Percentiles rank a stretch among this genome's conserved stretches.
Conservation (phyloP, 225 moss, liverwort and hornwort species). For the Climacium dendroides region DNA sequence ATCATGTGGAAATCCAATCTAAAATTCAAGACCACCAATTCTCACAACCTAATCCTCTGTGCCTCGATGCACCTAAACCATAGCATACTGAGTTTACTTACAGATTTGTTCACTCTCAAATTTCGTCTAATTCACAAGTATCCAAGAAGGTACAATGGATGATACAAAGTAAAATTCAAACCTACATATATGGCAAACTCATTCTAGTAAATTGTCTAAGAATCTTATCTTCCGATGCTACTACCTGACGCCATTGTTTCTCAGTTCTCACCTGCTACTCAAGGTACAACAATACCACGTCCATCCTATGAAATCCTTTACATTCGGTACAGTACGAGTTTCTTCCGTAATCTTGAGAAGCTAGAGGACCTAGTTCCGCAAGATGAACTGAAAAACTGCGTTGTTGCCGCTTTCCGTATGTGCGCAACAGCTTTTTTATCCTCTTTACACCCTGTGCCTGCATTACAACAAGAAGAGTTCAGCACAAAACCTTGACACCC, state of each 20-base stretch:
- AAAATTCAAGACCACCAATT: neutral
- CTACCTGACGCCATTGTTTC: too few relatives aligned
- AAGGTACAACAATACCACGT: neutral
- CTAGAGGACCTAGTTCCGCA: neutral
- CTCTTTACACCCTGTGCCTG: neutral
- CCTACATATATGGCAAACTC: neutral
- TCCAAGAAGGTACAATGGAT: neutral
- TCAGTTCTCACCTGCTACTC: neutral
- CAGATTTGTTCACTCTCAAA: neutral
- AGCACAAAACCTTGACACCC: neutral
- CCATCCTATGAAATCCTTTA: neutral
- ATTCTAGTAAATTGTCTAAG: neutral
- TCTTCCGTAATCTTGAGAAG: conserved; percentile 9
- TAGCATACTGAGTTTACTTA: neutral
- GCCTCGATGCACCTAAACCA: too few relatives aligned
- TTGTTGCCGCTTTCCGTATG: conserved; percentile 14
- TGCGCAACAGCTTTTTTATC: conserved; percentile 11
- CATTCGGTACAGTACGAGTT: conserved; percentile 2
- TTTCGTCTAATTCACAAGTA: neutral
- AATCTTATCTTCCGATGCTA: neutral
- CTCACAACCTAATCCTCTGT: neutral
- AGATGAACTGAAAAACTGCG: neutral
- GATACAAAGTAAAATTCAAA: neutral
- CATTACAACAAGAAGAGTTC: neutral
- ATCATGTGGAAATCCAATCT: too few relatives aligned